Percentiles rank a stretch among this genome's conserved stretches.
phyloP scores from a whole-genome alignment of 768 basidiomycete species.

The Mycena vulgaris region DNA sequence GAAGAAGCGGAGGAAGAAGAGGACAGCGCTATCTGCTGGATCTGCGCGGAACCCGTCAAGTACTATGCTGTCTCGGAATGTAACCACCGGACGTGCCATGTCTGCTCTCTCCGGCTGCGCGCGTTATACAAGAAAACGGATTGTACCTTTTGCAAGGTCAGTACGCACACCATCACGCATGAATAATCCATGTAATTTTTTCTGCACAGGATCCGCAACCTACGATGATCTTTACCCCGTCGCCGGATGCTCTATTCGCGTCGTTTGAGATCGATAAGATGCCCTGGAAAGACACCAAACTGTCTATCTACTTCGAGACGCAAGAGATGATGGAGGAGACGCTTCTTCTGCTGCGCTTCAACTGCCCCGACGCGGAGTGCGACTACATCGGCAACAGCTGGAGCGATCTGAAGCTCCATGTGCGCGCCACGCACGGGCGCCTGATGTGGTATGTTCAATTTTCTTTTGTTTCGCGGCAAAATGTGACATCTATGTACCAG shows the following conservation, averaged over 20 bases:
- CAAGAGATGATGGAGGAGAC: slow-evolving; percentile 97
- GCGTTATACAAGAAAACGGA: slow-evolving; percentile 95
- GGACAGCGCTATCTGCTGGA: slow-evolving; percentile 80
- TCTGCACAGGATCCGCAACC: slow-evolving; percentile 75
- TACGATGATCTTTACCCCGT: slow-evolving; percentile 81
- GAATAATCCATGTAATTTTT: neutral
- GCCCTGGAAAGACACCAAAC: slow-evolving; percentile 77
- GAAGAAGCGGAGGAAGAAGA: slow-evolving; percentile 41
- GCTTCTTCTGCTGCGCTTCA: slow-evolving; percentile 91
- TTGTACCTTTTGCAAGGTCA: slow-evolving; percentile 97
- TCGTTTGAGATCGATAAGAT: slow-evolving; percentile 70
- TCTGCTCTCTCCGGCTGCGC: slow-evolving; percentile 89
- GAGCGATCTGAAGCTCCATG: slow-evolving; percentile 91
- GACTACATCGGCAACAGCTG: slow-evolving; percentile 90
- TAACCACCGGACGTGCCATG: slow-evolving; percentile 96
- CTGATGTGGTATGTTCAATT: slow-evolving; percentile 79
- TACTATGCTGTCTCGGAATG: slow-evolving; percentile 92
- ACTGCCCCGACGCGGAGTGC: slow-evolving; percentile 90
- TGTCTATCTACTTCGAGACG: slow-evolving; percentile 90
- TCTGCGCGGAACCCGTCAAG: slow-evolving; percentile 95
- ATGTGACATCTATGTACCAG: slow-evolving; percentile 53
- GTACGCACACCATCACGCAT: slow-evolving; percentile 37
- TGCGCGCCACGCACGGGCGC: slow-evolving; percentile 80
- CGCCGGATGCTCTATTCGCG: slow-evolving; percentile 72
- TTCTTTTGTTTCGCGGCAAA: neutral